These are phyloP conservation scores for Dictyostelium capitatum DNA, from an alignment of 78 protist genomes.

Conservation along the genomic window DNA sequence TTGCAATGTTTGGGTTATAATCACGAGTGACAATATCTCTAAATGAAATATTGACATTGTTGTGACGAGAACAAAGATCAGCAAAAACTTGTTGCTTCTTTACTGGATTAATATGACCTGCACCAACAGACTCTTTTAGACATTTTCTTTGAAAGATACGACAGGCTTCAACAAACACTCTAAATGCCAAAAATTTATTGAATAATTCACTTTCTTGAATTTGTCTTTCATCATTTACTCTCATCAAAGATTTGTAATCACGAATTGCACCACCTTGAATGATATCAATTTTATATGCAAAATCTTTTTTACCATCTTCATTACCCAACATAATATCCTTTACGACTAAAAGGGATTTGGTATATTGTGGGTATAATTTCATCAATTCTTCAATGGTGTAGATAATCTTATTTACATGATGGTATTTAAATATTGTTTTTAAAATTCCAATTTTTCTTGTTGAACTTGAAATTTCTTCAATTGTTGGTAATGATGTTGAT, in stretches of 20 bases:
- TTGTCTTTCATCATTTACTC: background rate
- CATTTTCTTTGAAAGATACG: conserved; percentile 27
- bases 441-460: background rate
- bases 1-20: background rate
- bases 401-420: background rate
- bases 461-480: background rate
- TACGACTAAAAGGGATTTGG: background rate
- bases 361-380: background rate
- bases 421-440: background rate
- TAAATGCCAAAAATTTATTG: background rate
- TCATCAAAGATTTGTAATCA: background rate
- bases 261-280: background rate
- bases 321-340: conserved; percentile 9
- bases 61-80: background rate
- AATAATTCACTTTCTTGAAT: background rate
- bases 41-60: background rate
- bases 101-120: background rate
- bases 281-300: background rate
- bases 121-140: background rate
- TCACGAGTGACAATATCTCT: background rate
- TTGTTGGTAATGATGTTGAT: background rate
- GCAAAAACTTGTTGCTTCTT: background rate
- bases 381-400: background rate
- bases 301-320: conserved; percentile 14
- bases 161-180: background rate